phyloP scores from a whole-genome alignment of 441 rosid species.

The Manihot esculenta region DNA sequence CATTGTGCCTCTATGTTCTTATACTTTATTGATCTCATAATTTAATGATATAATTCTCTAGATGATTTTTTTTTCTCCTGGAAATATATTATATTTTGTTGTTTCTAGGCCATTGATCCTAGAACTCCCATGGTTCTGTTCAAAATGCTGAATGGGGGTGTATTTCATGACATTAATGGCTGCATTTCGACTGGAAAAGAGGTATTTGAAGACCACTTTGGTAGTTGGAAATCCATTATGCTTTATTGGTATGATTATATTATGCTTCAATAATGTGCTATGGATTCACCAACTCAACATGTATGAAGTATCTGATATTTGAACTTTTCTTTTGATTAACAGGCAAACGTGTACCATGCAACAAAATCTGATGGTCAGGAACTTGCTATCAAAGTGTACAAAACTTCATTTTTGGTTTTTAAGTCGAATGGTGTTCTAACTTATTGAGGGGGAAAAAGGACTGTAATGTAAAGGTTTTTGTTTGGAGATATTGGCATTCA shows the following conservation, averaged over 20 bases:
- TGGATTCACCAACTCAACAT: background rate
- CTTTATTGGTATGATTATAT: background rate
- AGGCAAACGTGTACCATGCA: slow-evolving; percentile 99
- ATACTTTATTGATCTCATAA: no score
- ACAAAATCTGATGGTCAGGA: slow-evolving; percentile 82
- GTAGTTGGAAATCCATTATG: background rate
- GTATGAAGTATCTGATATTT: background rate
- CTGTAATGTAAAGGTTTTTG: no score
- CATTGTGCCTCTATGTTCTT: no score
- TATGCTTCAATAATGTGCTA: no score
- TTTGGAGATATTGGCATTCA: background rate
- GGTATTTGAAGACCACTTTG: slow-evolving; percentile 32
- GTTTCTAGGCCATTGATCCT: slow-evolving; percentile 75
- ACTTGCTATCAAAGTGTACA: slow-evolving; percentile 91
- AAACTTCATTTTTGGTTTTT: slow-evolving; percentile 84
- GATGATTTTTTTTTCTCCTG: slow-evolving; percentile 19
- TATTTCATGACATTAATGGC: slow-evolving; percentile 78
- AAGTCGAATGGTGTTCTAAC: slow-evolving; percentile 39
- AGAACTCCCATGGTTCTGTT: slow-evolving; percentile 92
- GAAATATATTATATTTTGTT: slow-evolving; percentile 12
- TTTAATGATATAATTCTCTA: slow-evolving; percentile 1
- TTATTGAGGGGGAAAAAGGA: no score
- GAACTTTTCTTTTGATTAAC: slow-evolving; percentile 14
- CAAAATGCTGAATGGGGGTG: slow-evolving; percentile 87
- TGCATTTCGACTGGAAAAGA: slow-evolving; percentile 98